Evolutionary conservation across 768 basidiomycete species (phyloP), one percentile per base, ranked within the genome.

Genomic region (Cystobasidium ongulense): DNA sequence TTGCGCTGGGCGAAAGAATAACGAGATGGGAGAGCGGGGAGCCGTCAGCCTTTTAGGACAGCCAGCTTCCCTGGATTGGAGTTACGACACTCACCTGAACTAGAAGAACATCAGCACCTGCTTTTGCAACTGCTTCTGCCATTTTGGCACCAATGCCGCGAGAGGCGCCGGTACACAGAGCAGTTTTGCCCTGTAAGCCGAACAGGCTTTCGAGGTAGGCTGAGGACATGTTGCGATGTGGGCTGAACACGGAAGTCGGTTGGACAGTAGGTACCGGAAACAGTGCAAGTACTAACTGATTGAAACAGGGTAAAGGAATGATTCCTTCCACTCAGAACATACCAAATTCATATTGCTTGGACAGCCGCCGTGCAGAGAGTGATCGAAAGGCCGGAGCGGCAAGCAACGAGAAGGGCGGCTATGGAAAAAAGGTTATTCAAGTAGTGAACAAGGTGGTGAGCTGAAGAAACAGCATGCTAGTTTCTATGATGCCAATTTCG

Each of bases 1-100:
- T 82, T 82, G 72, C 87, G 84, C 70, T 84, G 83, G 46, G 84
- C 82, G 63, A 85, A 17, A 27, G 17, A 11, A 29, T 25, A 8
- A 68, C 17, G 21, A 46, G 33, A 13, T 65, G 21, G 39, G 15
- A 18, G 21, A 15, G 27, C 25, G 57, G 29, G 25, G 15, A 11
- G 57, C n/a, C 57, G 11, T 25, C 57, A 59, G 29, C 57, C 13
- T 11, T 13, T 13, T 15, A 59, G 57, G 25, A 11, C n/a, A 59
- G 57, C 11, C 13, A 15, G 13, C 25, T 11, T 11, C 11, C 13
- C 11, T n/a, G 57, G 17, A 39, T 17, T 39, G 39, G 39, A 39
- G 17, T n/a, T n/a, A n/a, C n/a, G n/a, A n/a, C n/a, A 21, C 61
- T 36, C 31, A 75, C 78, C 72, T 83, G 81, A 46, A 82, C 76